These are phyloP conservation scores for Rhizoclosmatium globosum DNA, from an alignment of 192 early-diverging fungal species.

Conservation along the genomic window DNA sequence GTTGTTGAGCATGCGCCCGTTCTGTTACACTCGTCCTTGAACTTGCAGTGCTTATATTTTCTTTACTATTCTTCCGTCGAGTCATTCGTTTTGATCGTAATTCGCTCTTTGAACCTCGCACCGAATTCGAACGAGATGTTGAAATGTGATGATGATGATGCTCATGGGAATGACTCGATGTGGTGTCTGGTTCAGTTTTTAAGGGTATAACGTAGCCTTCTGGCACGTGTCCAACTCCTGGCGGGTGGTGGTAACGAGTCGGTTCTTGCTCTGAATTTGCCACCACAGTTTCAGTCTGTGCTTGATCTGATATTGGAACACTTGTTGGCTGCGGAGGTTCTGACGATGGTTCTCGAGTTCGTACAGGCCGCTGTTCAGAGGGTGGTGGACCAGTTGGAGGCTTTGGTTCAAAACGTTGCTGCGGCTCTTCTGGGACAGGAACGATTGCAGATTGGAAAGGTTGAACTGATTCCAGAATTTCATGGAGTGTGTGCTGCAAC, in stretches of 20 bases:
- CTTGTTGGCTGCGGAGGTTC: background rate
- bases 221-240: background rate
- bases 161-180: background rate
- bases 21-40: conserved; percentile 5
- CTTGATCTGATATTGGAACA: background rate
- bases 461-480: too few relatives aligned
- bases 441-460: background rate
- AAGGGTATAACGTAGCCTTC: background rate
- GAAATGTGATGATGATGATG: background rate
- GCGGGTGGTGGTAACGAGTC: background rate
- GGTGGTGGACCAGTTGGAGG: conserved; percentile 1
- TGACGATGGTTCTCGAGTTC: background rate
- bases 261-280: too few relatives aligned
- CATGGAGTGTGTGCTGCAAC: too few relatives aligned
- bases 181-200: background rate
- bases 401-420: background rate
- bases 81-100: background rate
- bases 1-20: background rate
- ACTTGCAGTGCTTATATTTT: background rate
- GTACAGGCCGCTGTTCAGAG: background rate
- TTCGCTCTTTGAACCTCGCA: too few relatives aligned
- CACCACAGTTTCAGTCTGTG: background rate
- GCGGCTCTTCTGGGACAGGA: background rate
- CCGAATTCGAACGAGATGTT: too few relatives aligned
- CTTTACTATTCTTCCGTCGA: background rate